A percentile compares a stretch with the other conserved stretches of the same genome.
phyloP scores from a whole-genome alignment of 768 basidiomycete genomes.

The Macrolepiota fuliginosa region DNA sequence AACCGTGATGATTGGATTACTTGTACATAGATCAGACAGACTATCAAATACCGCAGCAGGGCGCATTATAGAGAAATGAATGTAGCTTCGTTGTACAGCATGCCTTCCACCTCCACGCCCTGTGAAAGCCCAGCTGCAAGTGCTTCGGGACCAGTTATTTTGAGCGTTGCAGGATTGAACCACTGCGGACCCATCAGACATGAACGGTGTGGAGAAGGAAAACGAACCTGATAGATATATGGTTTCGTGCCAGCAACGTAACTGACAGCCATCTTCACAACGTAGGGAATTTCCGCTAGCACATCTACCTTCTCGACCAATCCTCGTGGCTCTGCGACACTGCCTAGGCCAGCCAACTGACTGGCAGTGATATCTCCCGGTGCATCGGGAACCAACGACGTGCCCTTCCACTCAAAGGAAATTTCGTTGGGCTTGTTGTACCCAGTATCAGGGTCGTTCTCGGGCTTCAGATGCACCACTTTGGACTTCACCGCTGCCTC shows the following conservation, averaged over 20 bases:
- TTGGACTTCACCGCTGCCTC: slow-evolving; percentile 51
- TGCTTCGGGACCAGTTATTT: slow-evolving; percentile 40
- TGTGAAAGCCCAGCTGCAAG: slow-evolving; percentile 36
- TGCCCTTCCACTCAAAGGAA: slow-evolving; percentile 75
- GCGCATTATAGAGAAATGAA: slow-evolving; percentile 64
- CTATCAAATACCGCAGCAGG: neutral
- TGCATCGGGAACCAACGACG: slow-evolving; percentile 52
- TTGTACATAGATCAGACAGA: neutral
- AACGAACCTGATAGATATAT: slow-evolving; percentile 85
- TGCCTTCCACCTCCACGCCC: slow-evolving; percentile 58
- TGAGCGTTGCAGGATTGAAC: slow-evolving; percentile 43
- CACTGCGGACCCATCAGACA: slow-evolving; percentile 33
- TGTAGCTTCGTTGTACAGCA: slow-evolving; percentile 85
- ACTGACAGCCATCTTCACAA: slow-evolving; percentile 89
- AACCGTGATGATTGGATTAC: neutral
- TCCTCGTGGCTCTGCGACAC: slow-evolving; percentile 58
- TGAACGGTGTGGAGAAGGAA: slow-evolving; percentile 12
- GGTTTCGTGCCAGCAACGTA: slow-evolving; percentile 94
- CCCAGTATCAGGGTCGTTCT: slow-evolving; percentile 75
- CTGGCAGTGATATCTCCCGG: slow-evolving; percentile 56
- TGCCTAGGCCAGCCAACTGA: slow-evolving; percentile 56
- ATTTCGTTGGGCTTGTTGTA: slow-evolving; percentile 74
- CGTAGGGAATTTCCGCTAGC: slow-evolving; percentile 90
- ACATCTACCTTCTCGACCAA: slow-evolving; percentile 93
- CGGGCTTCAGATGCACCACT: slow-evolving; percentile 57